Evolutionary conservation across 2,329 filamentous ascomycete genomes (phyloP).

Genomic region (Chrysosporium queenslandicum): DNA sequence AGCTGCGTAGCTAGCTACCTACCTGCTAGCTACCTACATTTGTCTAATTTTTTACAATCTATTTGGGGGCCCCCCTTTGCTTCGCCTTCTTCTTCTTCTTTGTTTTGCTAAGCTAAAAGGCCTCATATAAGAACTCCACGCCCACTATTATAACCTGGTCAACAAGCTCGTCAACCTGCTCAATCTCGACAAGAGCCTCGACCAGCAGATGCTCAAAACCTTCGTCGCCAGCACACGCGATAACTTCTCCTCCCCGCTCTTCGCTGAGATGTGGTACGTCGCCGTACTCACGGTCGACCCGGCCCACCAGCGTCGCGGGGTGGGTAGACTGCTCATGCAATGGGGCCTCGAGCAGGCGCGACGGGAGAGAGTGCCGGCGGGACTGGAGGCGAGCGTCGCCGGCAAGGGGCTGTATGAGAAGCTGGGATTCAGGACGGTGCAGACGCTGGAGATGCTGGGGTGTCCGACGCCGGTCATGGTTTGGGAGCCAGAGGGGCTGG

Average conservation of each 20-base stretch:
- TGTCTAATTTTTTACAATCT: too few species aligned
- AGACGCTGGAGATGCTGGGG: background rate
- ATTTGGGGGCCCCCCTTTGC: too few species aligned
- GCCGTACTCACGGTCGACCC: slow-evolving; percentile 21
- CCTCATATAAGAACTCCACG: background rate
- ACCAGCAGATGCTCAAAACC: background rate
- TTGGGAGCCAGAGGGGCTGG: slow-evolving; percentile 9
- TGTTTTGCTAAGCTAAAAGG: background rate
- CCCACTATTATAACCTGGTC: background rate
- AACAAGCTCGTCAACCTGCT: background rate
- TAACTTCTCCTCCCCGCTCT: slow-evolving; percentile 15
- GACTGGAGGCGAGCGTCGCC: slow-evolving; percentile 19
- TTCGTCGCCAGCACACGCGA: background rate
- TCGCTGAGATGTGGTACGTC: slow-evolving; percentile 22
- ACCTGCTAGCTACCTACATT: too few species aligned
- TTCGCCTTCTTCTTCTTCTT: too few species aligned
- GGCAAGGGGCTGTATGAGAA: slow-evolving; percentile 20
- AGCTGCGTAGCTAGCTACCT: too few species aligned
- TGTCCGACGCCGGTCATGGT: slow-evolving; percentile 10
- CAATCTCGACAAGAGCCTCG: background rate
- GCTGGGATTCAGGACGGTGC: slow-evolving; percentile 18
- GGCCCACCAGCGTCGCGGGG: slow-evolving; percentile 19
- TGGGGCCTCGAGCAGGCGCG: slow-evolving; percentile 19
- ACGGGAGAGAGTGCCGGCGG: slow-evolving; percentile 18
- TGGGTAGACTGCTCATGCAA: slow-evolving; percentile 19